Base-by-base conservation (phyloP, 1,284 basidiomycete genomes). In the Clitocybe nebularis region DNA sequence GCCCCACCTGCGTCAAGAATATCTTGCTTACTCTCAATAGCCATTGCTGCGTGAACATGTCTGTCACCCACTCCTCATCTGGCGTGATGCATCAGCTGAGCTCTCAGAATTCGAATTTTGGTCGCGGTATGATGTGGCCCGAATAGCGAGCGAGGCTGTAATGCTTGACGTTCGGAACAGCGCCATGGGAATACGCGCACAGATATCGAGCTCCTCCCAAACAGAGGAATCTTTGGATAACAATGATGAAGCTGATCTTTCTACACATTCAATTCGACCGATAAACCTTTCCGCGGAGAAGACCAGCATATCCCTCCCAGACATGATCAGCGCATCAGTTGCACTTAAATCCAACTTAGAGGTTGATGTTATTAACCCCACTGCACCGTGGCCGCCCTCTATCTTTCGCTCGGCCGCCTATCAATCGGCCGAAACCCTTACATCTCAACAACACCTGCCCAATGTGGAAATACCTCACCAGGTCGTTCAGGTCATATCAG, bases 21-120 rank as follows among this genome's bases (percentile, higher is more conserved):
- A 11, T 37, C 21, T 21, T 34, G 9, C 44, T 43, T 13, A 43
- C 11, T 28, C 34, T 45, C 26, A 36, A 36, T 4, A 92, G 84
- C 69, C 74, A 21, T 62, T 91, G 32, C 64, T 93, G 32, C 78
- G 82, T n/a, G 71, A 73, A 36, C 85, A 89, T 55, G 72, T 80
- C 25, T 75, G 88, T 43, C 88, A 93, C 58, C 83, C 89, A 1
- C 66, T 78, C 10, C 68, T 93, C 43, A 73, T 91, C 47, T 79
- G 74, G 71, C 72, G 74, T 28, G 79, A 84, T 52, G 75, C 79
- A 38, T 58, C 63, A 8, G 68, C 71, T 5, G 91, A 94, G 53
- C 67, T 91, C 5, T 68, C 68, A 3, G 72, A 79, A 49, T 69
- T 71, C 13, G 73, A 79, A 48, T 77, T 82, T 44, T 93, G 87